A percentile compares a stretch with the other conserved stretches of the same genome.
These are phyloP conservation scores for Venturia pyrina DNA, from an alignment of 2,329 filamentous ascomycete species.

Conservation along the genomic window DNA sequence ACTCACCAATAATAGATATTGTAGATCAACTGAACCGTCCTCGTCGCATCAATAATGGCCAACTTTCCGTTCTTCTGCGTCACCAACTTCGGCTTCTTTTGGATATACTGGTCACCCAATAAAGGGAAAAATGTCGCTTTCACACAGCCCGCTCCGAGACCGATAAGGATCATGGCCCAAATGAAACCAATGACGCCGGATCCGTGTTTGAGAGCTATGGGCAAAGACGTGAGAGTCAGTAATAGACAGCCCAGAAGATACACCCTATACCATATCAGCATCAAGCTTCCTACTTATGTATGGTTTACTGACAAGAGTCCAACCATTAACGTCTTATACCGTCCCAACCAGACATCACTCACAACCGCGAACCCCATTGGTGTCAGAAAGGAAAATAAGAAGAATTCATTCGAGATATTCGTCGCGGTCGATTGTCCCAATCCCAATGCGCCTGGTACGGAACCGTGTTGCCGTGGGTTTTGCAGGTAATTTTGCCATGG, in stretches of 20 bases:
- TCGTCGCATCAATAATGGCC: constrained; percentile 23
- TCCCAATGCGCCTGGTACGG: constrained; percentile 26
- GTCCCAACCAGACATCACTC: constrained; percentile 30
- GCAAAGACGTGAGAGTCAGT: constrained; percentile 20
- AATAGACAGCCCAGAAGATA: constrained; percentile 17
- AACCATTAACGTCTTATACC: constrained; percentile 27
- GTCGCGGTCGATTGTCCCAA: constrained; percentile 34
- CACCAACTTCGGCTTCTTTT: constrained; percentile 16
- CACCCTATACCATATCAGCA: neutral
- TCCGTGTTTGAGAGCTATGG: constrained; percentile 15
- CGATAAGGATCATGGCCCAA: constrained; percentile 26
- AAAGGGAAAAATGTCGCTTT: constrained; percentile 27
- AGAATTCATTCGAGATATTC: constrained; percentile 46
- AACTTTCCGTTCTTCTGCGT: constrained; percentile 21
- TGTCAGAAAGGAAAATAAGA: constrained; percentile 38
- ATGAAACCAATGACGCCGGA: constrained; percentile 19
- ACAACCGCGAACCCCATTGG: constrained; percentile 28
- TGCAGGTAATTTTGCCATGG: constrained; percentile 36
- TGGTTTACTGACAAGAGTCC: constrained; percentile 18
- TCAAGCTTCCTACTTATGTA: constrained; percentile 8
- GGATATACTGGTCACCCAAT: constrained; percentile 26
- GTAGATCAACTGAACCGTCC: constrained; percentile 30
- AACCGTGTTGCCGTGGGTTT: constrained; percentile 21
- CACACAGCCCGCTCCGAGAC: constrained; percentile 29
- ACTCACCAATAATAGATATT: constrained; percentile 29